A percentile compares a stretch with the other conserved stretches of the same genome.
phyloP scores from a whole-genome alignment of 768 basidiomycete species.

The Boletus rubescentipes region DNA sequence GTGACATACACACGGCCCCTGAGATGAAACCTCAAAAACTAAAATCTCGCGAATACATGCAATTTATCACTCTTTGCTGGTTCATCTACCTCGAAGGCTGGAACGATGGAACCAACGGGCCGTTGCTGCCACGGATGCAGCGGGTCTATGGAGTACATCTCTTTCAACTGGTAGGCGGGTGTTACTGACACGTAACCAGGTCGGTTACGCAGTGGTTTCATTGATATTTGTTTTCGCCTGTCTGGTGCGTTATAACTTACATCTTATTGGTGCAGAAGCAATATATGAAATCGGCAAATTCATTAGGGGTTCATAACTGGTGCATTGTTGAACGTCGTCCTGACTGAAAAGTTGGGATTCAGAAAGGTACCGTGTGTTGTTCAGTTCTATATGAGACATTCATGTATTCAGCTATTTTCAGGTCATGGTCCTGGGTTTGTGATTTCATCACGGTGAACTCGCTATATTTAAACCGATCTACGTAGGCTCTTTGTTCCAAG shows the following conservation, averaged over 20 bases:
- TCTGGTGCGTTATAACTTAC: conserved; percentile 41
- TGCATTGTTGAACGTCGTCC: conserved; percentile 45
- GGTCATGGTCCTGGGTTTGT: conserved; percentile 41
- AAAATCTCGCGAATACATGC: conserved; percentile 34
- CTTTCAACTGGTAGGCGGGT: neutral
- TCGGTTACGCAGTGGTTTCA: conserved; percentile 52
- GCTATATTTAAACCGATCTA: neutral
- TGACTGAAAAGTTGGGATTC: conserved; percentile 43
- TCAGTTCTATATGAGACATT: too few relatives aligned
- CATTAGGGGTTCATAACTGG: conserved; percentile 43
- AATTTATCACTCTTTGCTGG: conserved; percentile 56
- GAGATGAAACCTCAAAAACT: conserved; percentile 4
- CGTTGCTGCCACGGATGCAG: conserved; percentile 72
- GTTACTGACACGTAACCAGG: conserved; percentile 28
- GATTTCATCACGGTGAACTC: neutral
- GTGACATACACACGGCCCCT: neutral
- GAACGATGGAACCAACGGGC: conserved; percentile 77
- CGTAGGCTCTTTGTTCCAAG: conserved; percentile 51
- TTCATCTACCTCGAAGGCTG: conserved; percentile 65
- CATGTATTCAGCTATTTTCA: too few relatives aligned
- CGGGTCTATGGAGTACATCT: conserved; percentile 45
- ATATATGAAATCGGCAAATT: conserved; percentile 18
- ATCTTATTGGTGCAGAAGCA: neutral
- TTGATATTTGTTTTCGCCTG: conserved; percentile 54
- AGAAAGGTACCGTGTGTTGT: conserved; percentile 33